Percentiles rank a stretch among this genome's conserved stretches.
Conservation (phyloP, 371 early-diverging fungal genomes). For the Rhizopus arrhizus region DNA sequence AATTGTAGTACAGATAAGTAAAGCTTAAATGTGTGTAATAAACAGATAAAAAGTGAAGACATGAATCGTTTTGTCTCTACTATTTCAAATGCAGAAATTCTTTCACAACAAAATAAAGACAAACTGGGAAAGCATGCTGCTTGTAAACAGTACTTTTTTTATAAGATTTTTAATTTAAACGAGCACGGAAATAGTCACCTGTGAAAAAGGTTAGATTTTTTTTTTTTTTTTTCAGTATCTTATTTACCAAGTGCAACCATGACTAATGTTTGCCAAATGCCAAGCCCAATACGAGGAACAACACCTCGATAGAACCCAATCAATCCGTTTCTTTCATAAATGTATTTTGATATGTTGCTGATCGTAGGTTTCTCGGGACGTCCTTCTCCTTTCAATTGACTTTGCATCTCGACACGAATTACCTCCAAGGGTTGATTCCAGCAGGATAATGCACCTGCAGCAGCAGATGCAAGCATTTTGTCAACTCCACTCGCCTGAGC, state of each 20-base stretch:
- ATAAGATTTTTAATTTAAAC: conserved; percentile 5
- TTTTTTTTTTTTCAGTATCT: neutral
- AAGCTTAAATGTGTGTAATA: too few species aligned
- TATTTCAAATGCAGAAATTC: too few species aligned
- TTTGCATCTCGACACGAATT: conserved; percentile 96
- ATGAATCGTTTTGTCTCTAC: too few species aligned
- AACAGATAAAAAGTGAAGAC: too few species aligned
- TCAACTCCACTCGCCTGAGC: conserved; percentile 46
- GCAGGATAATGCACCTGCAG: conserved; percentile 89
- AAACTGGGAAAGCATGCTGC: too few species aligned
- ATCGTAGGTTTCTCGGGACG: conserved; percentile 91
- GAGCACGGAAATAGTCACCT: conserved; percentile 31
- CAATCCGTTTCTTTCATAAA: conserved; percentile 86
- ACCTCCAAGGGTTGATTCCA: conserved; percentile 98
- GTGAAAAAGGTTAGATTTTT: neutral
- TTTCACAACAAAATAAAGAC: too few species aligned
- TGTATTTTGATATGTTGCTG: conserved; percentile 80
- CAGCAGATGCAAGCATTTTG: conserved; percentile 74
- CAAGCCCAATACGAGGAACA: conserved; percentile 86
- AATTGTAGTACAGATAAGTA: too few species aligned
- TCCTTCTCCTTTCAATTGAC: conserved; percentile 78
- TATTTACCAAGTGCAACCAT: conserved; percentile 90
- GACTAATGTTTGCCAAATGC: conserved; percentile 91
- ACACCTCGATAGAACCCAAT: conserved; percentile 93
- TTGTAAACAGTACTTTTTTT: too few species aligned